Evolutionary conservation across 371 early-diverging fungal genomes (phyloP), one percentile per base, ranked within the genome.

Genomic region (Nosema granulosis): DNA sequence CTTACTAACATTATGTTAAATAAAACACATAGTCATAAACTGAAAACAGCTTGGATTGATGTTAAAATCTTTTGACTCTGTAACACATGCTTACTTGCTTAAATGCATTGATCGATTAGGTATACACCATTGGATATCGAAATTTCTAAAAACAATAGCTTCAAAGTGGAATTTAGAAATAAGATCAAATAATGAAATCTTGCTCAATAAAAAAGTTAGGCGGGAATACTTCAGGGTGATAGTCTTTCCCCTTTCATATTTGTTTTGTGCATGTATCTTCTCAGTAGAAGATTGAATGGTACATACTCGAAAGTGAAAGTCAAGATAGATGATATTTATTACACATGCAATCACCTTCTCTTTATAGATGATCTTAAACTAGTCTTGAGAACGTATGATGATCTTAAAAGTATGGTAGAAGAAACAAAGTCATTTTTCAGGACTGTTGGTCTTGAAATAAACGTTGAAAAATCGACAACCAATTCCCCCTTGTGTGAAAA

Each of bases 201-300:
- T 11, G 6, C 18, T 43, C 18, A 63, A 68, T 11, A 58, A 61
- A 43, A 29, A 2, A 34, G 4, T 70, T 1, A 11, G 61, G 24
- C 13, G 31, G 71, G 68, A 28, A 51, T 70, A 3, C 61, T 68
- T 9, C 68, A 58, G 24, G 68, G 68, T 3, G 67, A 68, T 49
- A 16, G 35, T 16, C 68, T 70, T 4, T 70, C 71, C 16, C 68
- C 71, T 3, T 2, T 70, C 3, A 12, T 70, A 2, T 70, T 70
- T 24, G 71, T 61, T 6, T 24, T 70, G 26, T 70, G 24, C 37
- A 70, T 70, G 67, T 61, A 70, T 18, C 71, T 62, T 22, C 4
- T 70, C n/a, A 70, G 71, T 22, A 31, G 26, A 61, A 34, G 3
- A 4, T 24, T 70, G 3, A 70, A 70, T 57, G 37, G 26, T 31